Conservation (phyloP, 352 stramenopile species). For the Pythium monospermum region DNA sequence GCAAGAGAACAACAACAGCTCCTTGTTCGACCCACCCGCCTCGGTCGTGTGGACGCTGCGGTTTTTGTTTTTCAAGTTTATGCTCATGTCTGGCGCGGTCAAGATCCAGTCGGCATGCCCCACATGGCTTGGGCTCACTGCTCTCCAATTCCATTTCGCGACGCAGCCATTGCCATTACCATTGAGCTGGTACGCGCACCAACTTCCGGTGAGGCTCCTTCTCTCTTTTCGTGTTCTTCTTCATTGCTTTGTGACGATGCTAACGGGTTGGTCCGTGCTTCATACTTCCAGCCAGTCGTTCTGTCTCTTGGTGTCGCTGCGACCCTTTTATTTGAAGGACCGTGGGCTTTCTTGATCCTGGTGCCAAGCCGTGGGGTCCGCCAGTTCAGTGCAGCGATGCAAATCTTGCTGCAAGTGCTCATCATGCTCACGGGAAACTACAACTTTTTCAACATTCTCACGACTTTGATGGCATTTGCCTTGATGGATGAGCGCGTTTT, state of each 20-base stretch:
- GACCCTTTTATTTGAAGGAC: slow-evolving; percentile 88
- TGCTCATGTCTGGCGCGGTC: slow-evolving; percentile 89
- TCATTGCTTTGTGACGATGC: slow-evolving; percentile 1
- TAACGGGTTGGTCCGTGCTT: not conserved
- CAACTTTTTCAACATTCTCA: slow-evolving; percentile 94
- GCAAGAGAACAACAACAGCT: no score
- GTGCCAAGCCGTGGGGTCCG: slow-evolving; percentile 53
- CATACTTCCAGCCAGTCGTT: slow-evolving; percentile 43
- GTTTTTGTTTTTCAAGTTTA: slow-evolving; percentile 93
- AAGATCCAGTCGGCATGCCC: slow-evolving; percentile 90
- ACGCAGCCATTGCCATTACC: slow-evolving; percentile 80
- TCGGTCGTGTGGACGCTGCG: slow-evolving; percentile 60
- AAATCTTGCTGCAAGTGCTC: slow-evolving; percentile 77
- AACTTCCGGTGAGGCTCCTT: slow-evolving; percentile 52
- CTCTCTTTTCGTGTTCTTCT: not conserved
- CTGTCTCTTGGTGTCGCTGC: slow-evolving; percentile 72
- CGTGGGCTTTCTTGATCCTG: slow-evolving; percentile 78
- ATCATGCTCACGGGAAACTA: slow-evolving; percentile 91
- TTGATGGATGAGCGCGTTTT: slow-evolving; percentile 29
- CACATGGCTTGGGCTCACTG: slow-evolving; percentile 88
- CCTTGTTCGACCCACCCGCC: slow-evolving; percentile 27
- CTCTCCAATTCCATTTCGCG: slow-evolving; percentile 90
- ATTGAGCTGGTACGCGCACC: slow-evolving; percentile 82
- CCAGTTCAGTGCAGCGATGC: slow-evolving; percentile 45
- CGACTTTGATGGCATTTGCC: slow-evolving; percentile 36